Base-by-base conservation (phyloP, 176 grass and related monocot genomes). In the Rhipidocladum racemiflorum region DNA sequence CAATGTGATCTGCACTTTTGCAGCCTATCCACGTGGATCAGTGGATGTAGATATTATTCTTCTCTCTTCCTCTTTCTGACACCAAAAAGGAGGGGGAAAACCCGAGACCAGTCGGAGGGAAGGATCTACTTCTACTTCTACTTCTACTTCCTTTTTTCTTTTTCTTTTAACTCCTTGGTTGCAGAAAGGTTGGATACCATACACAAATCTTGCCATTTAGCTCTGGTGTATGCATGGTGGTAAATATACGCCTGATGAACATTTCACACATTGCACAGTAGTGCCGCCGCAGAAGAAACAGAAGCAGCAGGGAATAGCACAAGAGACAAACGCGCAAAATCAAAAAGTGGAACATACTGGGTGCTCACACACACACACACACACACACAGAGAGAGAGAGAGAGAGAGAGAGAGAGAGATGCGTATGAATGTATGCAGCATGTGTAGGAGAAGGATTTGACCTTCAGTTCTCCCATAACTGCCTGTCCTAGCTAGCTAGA, bases 361-460 rank as follows among this genome's bases (percentile, higher is more conserved):
- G 9, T 56, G 11, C 5, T 4, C 1, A 0, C 13, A 8, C 28
- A 16, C 1, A 44, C 32, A 36, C 15, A 61, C 23, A 62, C 4
- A 62, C 13, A 34, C 5, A 54, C 10, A 56, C 23, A 50, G 36
- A 45, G 36, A 66, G 50, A 39, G n/a, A 15, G 25, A 65, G 72
- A 57, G 38, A 21, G 68, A 42, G 30, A 49, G 28, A 28, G 57
- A 34, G 43, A 63, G 18, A 29, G 42, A 9, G 4, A 38, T 48
- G 55, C 29, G 51, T 81, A 88, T 82, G 74, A 72, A 78, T 67
- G 39, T 57, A 74, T 82, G 69, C 14, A 62, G 66, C 72, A 68
- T 45, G 45, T 44, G 80, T 76, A 86, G 77, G 54, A 82, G 88
- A 90, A 86, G 74, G 84, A 90, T 86, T 82, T 90, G 84, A 86